Base-by-base conservation (phyloP, 345 rosid species). In the Brassica nigra region DNA sequence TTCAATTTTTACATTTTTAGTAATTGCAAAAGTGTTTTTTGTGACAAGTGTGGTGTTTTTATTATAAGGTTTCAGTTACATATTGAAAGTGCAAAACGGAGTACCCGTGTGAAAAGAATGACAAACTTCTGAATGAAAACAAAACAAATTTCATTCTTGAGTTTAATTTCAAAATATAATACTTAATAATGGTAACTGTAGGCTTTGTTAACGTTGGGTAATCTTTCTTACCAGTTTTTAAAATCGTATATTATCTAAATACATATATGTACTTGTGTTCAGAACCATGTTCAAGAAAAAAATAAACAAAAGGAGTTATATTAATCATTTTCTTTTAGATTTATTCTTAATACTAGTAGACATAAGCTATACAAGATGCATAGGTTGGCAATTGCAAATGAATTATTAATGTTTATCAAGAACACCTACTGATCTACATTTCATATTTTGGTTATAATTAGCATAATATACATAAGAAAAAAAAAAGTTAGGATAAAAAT, bases 151-250 rank as follows among this genome's bases (percentile, higher is more conserved):
- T 62, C 66, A 28, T 28, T 62, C 36, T 62, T 61, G 34, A 59
- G 12, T 61, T 9, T 58, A 58, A 20, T 58, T 28, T 31, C 16
- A 12, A 29, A 62, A 28, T 29, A 28, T 62, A 62, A 10, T 61
- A 61, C 64, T 59, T 29, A 2, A 57, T 57, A 34, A 34, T 34
- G 33, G 8, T 61, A 27, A 61, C 29, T 11, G 64, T 10, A 59
- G 64, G 64, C 6, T 59, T 61, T 61, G 16, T 29, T 62, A 62
- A 62, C 66, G 66, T 62, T 62, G 36, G 36, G 9, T 62, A 29
- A 61, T 27, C 65, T 5, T 11, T 58, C 0, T 23, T 18, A 18
- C 18, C 18, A 18, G 18, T 18, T 18, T 18, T 18, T 18, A 18
- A 18, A 18, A 28, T 61, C 33, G n/a, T 28, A 61, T 27, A 28